Percentiles rank a stretch among this genome's conserved stretches.
phyloP scores from a whole-genome alignment of 2,329 filamentous ascomycete genomes.

The Parasarocladium wereldwijsianum region DNA sequence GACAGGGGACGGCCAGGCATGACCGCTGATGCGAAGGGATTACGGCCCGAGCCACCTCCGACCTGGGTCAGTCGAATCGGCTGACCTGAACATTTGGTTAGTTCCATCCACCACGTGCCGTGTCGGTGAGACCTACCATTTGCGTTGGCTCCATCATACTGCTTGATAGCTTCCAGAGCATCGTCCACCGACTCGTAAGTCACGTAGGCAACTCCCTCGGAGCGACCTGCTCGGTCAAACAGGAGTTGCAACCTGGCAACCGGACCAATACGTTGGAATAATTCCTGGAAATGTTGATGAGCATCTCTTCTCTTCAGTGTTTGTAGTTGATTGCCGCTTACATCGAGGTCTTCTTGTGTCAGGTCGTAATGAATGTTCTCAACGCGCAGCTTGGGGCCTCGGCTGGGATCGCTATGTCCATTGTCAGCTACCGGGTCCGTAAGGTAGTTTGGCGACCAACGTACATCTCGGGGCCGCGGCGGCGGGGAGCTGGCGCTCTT shows the following conservation, averaged over 20 bases:
- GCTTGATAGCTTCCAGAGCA: constrained; percentile 57
- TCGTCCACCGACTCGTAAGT: constrained; percentile 61
- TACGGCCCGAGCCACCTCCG: constrained; percentile 32
- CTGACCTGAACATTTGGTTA: constrained; percentile 38
- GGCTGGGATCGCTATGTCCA: constrained; percentile 28
- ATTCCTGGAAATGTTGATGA: constrained; percentile 40
- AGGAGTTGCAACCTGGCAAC: constrained; percentile 54
- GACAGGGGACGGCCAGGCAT: constrained; percentile 42
- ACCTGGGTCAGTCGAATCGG: constrained; percentile 64
- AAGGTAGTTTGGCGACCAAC: constrained; percentile 4
- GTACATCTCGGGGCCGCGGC: constrained; percentile 25
- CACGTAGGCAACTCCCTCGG: constrained; percentile 71
- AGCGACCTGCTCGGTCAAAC: constrained; percentile 82
- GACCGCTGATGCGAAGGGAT: constrained; percentile 40
- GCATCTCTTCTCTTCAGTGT: not conserved
- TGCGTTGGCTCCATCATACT: constrained; percentile 83
- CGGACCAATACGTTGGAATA: constrained; percentile 67
- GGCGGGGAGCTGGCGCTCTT: constrained; percentile 25
- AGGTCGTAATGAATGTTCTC: constrained; percentile 91
- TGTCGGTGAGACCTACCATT: constrained; percentile 38
- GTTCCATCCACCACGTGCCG: not conserved
- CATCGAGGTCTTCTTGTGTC: constrained; percentile 68
- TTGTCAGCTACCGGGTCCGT: constrained; percentile 7
- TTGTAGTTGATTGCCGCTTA: constrained; percentile 19
- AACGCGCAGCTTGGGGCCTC: constrained; percentile 60